These are phyloP conservation scores for Echium plantagineum DNA, from an alignment of 257 asterid genomes.

Conservation along the genomic window DNA sequence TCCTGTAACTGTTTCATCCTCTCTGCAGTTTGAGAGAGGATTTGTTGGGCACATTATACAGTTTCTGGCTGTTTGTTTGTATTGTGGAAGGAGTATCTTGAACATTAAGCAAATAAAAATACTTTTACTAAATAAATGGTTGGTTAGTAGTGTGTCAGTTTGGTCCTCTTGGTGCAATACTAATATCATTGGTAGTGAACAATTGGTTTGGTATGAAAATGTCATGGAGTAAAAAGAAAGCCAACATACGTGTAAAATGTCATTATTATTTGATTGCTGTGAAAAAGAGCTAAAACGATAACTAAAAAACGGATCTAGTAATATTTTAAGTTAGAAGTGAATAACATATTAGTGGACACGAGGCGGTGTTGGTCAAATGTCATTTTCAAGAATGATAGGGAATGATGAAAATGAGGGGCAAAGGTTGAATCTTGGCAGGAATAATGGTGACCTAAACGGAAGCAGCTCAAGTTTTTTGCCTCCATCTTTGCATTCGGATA, in stretches of 20 bases:
- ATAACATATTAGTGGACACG: no score
- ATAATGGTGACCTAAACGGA: conserved; percentile 7
- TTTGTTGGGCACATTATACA: conserved; percentile 3
- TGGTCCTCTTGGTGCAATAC: background rate
- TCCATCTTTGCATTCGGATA: conserved; percentile 68
- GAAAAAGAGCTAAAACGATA: no score
- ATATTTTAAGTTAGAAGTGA: no score
- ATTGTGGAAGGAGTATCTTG: conserved; percentile 21
- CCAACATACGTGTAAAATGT: no score
- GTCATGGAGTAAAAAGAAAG: no score
- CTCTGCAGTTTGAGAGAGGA: conserved; percentile 24
- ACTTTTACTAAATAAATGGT: conserved; percentile 41
- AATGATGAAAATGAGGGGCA: conserved; percentile 21
- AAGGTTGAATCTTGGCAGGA: conserved; percentile 7
- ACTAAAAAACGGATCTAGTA: no score
- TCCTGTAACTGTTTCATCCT: conserved; percentile 12
- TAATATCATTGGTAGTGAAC: background rate
- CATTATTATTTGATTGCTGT: no score
- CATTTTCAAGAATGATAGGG: conserved; percentile 15
- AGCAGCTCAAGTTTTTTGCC: conserved; percentile 52
- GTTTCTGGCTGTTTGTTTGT: conserved; percentile 7
- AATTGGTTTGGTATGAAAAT: background rate
- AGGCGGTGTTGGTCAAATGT: conserved; percentile 13
- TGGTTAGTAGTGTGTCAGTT: conserved; percentile 24
- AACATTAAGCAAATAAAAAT: conserved; percentile 27